Conservation (phyloP, 2,329 filamentous ascomycete species). For the Calonectria leucothoes region DNA sequence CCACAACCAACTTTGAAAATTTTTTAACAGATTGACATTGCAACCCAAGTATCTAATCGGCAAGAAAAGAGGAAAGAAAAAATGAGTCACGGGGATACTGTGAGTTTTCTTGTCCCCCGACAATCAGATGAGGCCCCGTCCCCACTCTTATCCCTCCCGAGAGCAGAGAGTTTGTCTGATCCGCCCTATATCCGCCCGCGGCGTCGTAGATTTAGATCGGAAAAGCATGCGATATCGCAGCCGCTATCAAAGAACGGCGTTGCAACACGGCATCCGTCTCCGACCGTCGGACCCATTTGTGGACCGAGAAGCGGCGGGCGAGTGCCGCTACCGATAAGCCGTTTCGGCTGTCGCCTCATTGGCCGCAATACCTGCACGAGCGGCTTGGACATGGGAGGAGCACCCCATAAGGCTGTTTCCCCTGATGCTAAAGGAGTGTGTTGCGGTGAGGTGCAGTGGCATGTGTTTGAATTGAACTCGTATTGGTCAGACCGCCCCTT, state of each 20-base stretch:
- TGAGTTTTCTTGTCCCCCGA: background rate
- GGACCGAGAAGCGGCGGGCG: background rate
- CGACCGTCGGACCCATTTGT: conserved; percentile 6
- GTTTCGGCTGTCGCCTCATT: background rate
- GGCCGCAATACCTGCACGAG: background rate
- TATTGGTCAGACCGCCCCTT: background rate
- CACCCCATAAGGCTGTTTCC: background rate
- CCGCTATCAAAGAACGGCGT: background rate
- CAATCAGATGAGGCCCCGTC: background rate
- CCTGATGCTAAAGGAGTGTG: background rate
- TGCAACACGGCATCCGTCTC: background rate
- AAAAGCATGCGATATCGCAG: conserved; percentile 15
- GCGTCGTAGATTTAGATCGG: conserved; percentile 1
- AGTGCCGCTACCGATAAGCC: background rate
- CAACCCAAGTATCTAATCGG: background rate
- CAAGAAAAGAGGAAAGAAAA: background rate
- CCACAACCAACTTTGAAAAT: background rate
- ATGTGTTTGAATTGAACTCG: background rate
- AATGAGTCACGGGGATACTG: background rate
- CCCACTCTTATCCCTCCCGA: background rate
- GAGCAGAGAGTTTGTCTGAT: background rate
- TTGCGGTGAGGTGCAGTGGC: background rate
- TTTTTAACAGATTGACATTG: background rate
- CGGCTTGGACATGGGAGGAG: background rate
- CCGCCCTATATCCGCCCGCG: conserved; percentile 6